These are phyloP conservation scores for Euphorbia pulcherrima DNA, from an alignment of 345 rosid species.

Conservation along the genomic window DNA sequence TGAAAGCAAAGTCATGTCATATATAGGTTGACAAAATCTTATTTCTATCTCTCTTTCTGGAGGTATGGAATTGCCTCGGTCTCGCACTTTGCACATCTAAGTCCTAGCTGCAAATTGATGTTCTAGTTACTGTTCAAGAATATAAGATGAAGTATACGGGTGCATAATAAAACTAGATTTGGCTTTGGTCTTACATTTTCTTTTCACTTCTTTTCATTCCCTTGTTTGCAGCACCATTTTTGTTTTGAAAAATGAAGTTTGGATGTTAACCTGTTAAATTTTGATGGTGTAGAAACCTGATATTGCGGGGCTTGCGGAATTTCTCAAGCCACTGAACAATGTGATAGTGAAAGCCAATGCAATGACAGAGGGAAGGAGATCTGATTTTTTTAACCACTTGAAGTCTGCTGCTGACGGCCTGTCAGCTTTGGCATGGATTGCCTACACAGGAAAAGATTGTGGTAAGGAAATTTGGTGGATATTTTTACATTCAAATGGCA, in stretches of 20 bases:
- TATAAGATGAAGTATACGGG: neutral
- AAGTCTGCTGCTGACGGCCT: constrained; percentile 79
- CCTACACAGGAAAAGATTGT: constrained; percentile 86
- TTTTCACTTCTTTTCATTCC: neutral
- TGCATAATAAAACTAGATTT: neutral
- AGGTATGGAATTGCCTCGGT: neutral
- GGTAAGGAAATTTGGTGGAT: constrained; percentile 40
- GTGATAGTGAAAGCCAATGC: constrained; percentile 67
- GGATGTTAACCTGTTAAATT: constrained; percentile 12
- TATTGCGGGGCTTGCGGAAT: constrained; percentile 58
- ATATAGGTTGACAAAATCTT: neutral
- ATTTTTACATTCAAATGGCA: constrained; percentile 1
- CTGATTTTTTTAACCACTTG: constrained; percentile 85
- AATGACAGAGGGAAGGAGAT: constrained; percentile 75
- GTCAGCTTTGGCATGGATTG: constrained; percentile 89
- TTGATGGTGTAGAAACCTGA: constrained; percentile 68
- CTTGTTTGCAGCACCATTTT: neutral
- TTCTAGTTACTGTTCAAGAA: neutral
- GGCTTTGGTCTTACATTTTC: neutral
- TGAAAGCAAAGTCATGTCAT: neutral
- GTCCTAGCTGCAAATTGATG: neutral
- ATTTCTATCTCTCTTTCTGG: neutral
- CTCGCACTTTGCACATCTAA: neutral
- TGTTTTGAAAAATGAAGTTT: neutral
- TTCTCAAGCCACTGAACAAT: constrained; percentile 82